These are phyloP conservation scores for Sporisorium graminicola DNA, from an alignment of 1,284 basidiomycete genomes.

Conservation along the genomic window DNA sequence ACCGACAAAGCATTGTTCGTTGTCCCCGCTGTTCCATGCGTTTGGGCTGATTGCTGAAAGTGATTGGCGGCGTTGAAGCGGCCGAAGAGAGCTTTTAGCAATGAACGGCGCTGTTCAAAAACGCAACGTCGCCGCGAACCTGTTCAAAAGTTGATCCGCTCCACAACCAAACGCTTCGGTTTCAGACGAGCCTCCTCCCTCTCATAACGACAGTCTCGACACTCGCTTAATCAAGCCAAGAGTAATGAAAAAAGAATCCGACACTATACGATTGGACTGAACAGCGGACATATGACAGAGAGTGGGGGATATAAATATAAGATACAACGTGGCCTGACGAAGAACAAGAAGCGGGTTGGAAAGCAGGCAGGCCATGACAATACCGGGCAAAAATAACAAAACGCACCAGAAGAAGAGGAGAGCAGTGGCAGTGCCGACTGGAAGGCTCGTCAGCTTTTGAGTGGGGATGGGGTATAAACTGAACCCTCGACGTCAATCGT, in stretches of 20 bases:
- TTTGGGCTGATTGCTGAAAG: background rate
- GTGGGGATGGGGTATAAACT: slow-evolving; percentile 7
- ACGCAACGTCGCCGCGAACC: too few relatives aligned
- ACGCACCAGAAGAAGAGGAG: background rate
- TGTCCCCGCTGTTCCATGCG: background rate
- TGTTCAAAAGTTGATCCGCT: background rate
- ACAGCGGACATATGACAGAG: background rate
- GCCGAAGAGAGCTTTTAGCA: background rate
- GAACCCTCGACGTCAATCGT: background rate
- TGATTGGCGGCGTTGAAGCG: background rate
- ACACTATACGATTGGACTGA: background rate
- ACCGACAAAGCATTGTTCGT: background rate
- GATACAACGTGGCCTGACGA: background rate
- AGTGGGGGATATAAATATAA: slow-evolving; percentile 1
- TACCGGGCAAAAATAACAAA: background rate
- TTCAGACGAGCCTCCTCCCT: background rate
- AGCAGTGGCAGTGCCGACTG: background rate
- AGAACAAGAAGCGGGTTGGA: background rate
- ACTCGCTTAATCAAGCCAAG: background rate
- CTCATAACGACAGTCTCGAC: background rate
- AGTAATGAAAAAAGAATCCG: too few relatives aligned
- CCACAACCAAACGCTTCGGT: background rate
- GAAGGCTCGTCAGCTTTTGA: slow-evolving; percentile 5
- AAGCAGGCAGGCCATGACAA: background rate
- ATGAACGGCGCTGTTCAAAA: background rate